These are phyloP conservation scores for Holtermanniella nyarrowii DNA, from an alignment of 768 basidiomycete species.

Conservation along the genomic window DNA sequence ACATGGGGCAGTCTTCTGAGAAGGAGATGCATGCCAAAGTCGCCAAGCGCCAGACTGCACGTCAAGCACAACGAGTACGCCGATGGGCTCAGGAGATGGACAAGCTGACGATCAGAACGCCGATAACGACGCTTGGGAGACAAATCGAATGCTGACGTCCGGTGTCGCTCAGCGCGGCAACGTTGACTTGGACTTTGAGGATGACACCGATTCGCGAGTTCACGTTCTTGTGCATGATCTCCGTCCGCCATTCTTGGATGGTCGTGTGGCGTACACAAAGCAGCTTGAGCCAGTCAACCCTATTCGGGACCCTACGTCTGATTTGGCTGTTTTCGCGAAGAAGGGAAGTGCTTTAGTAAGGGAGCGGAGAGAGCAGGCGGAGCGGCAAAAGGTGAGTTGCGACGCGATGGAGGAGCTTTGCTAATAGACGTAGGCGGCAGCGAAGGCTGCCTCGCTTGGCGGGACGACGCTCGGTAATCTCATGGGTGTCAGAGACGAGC, in stretches of 20 bases:
- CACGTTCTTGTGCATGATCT: constrained; percentile 96
- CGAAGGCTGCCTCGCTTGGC: constrained; percentile 81
- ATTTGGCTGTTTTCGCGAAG: constrained; percentile 91
- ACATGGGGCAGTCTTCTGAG: constrained; percentile 47
- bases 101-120: constrained; percentile 60
- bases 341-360: constrained; percentile 92
- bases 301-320: constrained; percentile 81
- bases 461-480: constrained; percentile 94
- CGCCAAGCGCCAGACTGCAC: constrained; percentile 72
- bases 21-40: constrained; percentile 37
- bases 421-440: constrained; percentile 58
- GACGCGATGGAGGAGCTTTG: neutral
- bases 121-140: constrained; percentile 98
- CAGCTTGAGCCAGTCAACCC: constrained; percentile 97
- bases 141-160: constrained; percentile 92
- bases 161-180: constrained; percentile 79
- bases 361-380: constrained; percentile 92
- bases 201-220: constrained; percentile 79
- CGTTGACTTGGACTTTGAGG: constrained; percentile 89
- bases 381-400: constrained; percentile 50
- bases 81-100: too few relatives aligned
- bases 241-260: constrained; percentile 96
- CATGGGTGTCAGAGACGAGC: constrained; percentile 92
- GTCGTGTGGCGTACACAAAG: constrained; percentile 87
- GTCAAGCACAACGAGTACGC: constrained; percentile 84